These are phyloP conservation scores for Claviceps africana DNA, from an alignment of 2,329 filamentous ascomycete genomes.

Conservation along the genomic window DNA sequence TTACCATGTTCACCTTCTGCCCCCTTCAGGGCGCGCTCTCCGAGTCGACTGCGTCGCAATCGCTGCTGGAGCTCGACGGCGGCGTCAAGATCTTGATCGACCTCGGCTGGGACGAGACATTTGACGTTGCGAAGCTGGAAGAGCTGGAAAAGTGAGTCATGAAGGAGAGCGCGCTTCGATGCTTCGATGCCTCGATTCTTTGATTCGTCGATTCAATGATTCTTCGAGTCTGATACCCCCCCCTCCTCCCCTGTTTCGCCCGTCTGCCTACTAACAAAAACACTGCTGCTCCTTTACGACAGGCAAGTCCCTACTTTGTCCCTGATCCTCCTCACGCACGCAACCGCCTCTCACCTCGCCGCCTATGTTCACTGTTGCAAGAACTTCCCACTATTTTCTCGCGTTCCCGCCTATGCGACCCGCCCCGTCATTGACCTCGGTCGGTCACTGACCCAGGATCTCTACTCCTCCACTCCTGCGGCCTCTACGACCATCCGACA, in stretches of 20 bases:
- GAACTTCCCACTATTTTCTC: conserved; percentile 78
- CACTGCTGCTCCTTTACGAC: not conserved
- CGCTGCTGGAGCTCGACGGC: conserved; percentile 90
- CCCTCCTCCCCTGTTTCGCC: not conserved
- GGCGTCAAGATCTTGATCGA: conserved; percentile 92
- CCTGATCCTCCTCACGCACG: conserved; percentile 85
- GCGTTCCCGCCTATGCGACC: conserved; percentile 90
- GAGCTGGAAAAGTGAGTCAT: conserved; percentile 74
- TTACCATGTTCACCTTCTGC: conserved; percentile 86
- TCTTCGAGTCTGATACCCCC: not conserved
- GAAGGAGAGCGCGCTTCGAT: not conserved
- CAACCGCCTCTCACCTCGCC: conserved; percentile 79
- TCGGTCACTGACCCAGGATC: conserved; percentile 76
- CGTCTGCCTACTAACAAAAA: conserved; percentile 10
- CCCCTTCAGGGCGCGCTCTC: conserved; percentile 84
- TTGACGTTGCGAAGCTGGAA: conserved; percentile 67
- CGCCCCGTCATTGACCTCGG: conserved; percentile 86
- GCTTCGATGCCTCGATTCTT: no score
- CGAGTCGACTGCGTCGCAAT: conserved; percentile 75
- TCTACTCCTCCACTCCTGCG: conserved; percentile 81
- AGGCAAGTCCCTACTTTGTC: conserved; percentile 87
- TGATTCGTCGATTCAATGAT: no score
- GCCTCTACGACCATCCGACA: conserved; percentile 71
- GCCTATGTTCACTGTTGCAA: conserved; percentile 97
- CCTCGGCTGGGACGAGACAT: conserved; percentile 89